Conservation (phyloP, 139 green algal species). For the Pleodorina starrii region DNA sequence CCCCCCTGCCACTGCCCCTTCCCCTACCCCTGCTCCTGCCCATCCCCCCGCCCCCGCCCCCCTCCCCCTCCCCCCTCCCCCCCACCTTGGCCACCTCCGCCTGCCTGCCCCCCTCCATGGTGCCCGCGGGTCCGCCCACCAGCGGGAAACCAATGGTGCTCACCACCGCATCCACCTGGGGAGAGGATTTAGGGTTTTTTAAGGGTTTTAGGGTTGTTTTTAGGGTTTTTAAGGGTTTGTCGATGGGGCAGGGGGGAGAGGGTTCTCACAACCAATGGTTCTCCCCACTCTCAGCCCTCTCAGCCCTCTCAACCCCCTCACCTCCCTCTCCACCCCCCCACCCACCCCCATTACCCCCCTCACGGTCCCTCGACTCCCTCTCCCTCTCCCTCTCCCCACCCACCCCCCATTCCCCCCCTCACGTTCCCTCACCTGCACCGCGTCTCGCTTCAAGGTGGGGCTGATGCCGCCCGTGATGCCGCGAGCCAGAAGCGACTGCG, state of each 20-base stretch:
- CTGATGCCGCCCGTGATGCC: slow-evolving; percentile 40
- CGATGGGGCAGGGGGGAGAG: too few species aligned
- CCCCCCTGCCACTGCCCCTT: too few species aligned
- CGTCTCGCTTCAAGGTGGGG: slow-evolving; percentile 64
- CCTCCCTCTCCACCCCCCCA: too few species aligned
- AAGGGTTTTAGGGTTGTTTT: too few species aligned
- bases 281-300: too few species aligned
- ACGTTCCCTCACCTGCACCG: slow-evolving; percentile 52
- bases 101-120: slow-evolving; percentile 94
- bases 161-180: slow-evolving; percentile 91
- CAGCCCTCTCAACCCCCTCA: too few species aligned
- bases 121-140: slow-evolving; percentile 94
- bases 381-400: background rate
- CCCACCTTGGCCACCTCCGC: slow-evolving; percentile 74
- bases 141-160: slow-evolving; percentile 96
- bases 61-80: too few species aligned
- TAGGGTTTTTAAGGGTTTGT: too few species aligned
- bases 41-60: background rate
- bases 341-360: background rate
- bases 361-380: background rate
- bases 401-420: too few species aligned
- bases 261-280: too few species aligned
- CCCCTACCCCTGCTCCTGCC: background rate
- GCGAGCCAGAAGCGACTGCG: slow-evolving; percentile 32
- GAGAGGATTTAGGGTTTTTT: too few species aligned